Conservation (phyloP, 2,329 filamentous ascomycete species). For the Alternaria rosae region DNA sequence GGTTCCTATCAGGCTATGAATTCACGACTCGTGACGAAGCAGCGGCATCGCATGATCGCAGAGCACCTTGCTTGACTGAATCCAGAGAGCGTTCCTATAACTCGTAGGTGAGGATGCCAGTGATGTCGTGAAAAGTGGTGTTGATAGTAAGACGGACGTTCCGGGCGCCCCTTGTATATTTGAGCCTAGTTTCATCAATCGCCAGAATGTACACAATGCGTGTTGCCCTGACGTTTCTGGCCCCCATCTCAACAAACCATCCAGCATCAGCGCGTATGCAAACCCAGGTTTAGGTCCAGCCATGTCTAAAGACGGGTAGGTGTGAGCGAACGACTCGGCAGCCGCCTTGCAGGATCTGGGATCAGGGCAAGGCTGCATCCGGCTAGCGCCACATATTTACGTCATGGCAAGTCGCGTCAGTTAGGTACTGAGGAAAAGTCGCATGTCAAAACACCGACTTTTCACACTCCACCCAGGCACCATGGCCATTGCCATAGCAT, state of each 20-base stretch:
- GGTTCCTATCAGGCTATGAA: too few relatives aligned
- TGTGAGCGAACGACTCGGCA: background rate
- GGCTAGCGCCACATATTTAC: background rate
- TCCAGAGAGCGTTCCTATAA: too few relatives aligned
- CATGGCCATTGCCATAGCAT: background rate
- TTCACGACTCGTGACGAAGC: too few relatives aligned
- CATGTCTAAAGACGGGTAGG: background rate
- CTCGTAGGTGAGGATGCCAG: too few relatives aligned
- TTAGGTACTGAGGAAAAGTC: background rate
- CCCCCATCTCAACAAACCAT: background rate
- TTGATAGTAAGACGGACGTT: too few relatives aligned
- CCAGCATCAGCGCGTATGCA: fast-evolving
- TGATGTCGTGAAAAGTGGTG: too few relatives aligned
- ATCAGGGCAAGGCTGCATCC: background rate
- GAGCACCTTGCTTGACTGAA: too few relatives aligned
- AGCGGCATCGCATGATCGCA: too few relatives aligned
- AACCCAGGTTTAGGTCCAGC: background rate
- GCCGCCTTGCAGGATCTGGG: background rate
- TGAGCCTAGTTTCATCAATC: fast-evolving
- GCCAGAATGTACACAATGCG: too few relatives aligned
- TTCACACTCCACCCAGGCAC: background rate
- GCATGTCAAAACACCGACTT: background rate
- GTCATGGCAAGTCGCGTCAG: background rate
- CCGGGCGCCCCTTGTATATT: too few relatives aligned
- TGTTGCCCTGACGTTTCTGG: background rate